These are phyloP conservation scores for Mucor lusitanicus DNA, from an alignment of 371 early-diverging fungal genomes.

Conservation along the genomic window DNA sequence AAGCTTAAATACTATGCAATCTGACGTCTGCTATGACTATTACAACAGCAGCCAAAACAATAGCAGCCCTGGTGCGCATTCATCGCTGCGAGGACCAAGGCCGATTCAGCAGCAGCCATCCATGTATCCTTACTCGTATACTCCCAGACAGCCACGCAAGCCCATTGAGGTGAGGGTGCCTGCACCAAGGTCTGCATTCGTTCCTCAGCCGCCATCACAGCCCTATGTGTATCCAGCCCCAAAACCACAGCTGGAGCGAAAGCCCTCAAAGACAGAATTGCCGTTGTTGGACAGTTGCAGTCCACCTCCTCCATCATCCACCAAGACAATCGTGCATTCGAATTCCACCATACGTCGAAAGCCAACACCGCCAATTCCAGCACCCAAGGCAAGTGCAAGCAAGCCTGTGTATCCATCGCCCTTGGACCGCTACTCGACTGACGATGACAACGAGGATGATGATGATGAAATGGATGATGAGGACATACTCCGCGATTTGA, in stretches of 20 bases:
- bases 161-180: constrained; percentile 2
- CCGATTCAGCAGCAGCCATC: not conserved
- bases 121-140: not conserved
- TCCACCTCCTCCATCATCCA: not conserved
- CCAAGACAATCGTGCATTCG: not conserved
- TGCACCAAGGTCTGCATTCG: not conserved
- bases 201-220: not conserved
- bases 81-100: constrained; percentile 14
- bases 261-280: constrained; percentile 18
- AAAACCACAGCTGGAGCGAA: constrained; percentile 8
- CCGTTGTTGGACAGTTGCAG: not conserved
- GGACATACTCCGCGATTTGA: not conserved
- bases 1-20: constrained; percentile 4
- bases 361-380: constrained; percentile 2
- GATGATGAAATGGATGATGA: not conserved
- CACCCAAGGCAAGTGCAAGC: not conserved
- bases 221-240: constrained; percentile 13
- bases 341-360: not conserved
- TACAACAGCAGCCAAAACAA: not conserved
- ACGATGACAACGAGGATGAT: constrained; percentile 9
- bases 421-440: not conserved
- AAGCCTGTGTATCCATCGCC: not conserved
- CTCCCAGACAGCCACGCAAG: constrained; percentile 2
- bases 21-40: not conserved
- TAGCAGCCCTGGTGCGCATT: not conserved